Evolutionary conservation across 1,284 basidiomycete species (phyloP), one percentile per base, ranked within the genome.

Genomic region (Cutaneotrichosporon cavernicola): DNA sequence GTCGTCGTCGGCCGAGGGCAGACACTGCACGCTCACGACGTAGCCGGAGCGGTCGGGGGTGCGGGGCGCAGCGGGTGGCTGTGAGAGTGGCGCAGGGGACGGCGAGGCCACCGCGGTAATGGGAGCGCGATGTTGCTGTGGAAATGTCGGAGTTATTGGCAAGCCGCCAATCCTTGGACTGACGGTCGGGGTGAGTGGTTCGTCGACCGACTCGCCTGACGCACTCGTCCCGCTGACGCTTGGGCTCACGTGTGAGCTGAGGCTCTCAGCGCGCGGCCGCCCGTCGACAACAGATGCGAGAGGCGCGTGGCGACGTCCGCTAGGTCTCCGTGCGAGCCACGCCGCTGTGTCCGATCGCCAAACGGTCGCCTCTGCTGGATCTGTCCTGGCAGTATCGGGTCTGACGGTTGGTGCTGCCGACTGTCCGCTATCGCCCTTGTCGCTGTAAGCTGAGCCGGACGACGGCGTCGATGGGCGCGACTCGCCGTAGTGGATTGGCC

Each of bases 11-110:
- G 34, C 61, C 9, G 34, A 26, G 22, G 72, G 67, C 0, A 62
- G 56, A 56, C 74, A 77, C 11, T 56, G 58, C 9, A 77, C 69
- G 47, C 66, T 63, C 8, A 77, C 73, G 58, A 73, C 72, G 63
- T 73, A 74, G 22, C 69, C 70, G 1, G 63, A 68, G 30, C 47
- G 38, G 9, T 61, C 55, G 10, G 59, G 50, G 0, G 66, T 64
- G 47, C 31, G 51, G 6, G 51, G 56, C 7, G 10, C 18, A 18
- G 43, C 18, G 8, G 43, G 43, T 46, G 18, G 16, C 8, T 7
- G 43, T 11, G 13, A 53, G 61, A 31, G n/a, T 31, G 53, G 6
- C 56, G 36, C 31, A 13, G 51, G 46, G 8, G 43, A 58, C 2
- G 38, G 40, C 30, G 56, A 18, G 14, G 16, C 46, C 22, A 49